phyloP scores from a whole-genome alignment of 345 rosid genomes.

The Brassica napus region Da-Ae NC_063438.1:15036501-15037000 shows the following conservation, averaged over 20 bases:
- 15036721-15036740: neutral
- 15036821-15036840: slow-evolving; percentile 7
- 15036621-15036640: neutral
- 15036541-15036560: no score
- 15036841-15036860: slow-evolving; percentile 6
- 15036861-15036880: neutral
- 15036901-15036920: slow-evolving; percentile 24
- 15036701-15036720: neutral
- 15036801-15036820: neutral
- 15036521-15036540: no score
- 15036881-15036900: neutral
- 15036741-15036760: neutral
- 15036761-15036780: neutral
- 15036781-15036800: neutral
- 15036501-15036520: no score
- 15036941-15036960: slow-evolving; percentile 6
- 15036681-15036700: neutral
- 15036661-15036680: neutral
- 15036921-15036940: neutral
- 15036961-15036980: slow-evolving; percentile 34
- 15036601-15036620: neutral
- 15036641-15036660: neutral
- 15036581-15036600: neutral
- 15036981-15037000: slow-evolving; percentile 36
- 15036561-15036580: no score